Conservation (phyloP, 768 basidiomycete species). For the Podaxis sp. region DNA sequence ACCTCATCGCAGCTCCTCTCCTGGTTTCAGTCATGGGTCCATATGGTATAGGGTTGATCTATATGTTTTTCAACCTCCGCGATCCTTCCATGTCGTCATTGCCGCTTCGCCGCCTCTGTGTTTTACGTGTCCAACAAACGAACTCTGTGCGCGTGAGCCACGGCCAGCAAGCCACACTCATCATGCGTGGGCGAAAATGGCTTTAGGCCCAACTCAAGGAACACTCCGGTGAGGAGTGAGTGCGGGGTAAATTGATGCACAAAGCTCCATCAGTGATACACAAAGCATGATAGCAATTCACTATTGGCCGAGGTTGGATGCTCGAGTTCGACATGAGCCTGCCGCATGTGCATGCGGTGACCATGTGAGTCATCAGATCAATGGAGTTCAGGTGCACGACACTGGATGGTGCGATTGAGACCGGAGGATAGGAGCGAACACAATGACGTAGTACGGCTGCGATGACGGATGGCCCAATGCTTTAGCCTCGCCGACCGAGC, state of each 20-base stretch:
- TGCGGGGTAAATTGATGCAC: slow-evolving; percentile 10
- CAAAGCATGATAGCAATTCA: neutral
- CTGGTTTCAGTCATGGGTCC: neutral
- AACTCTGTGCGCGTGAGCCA: neutral
- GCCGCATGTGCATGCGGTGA: neutral
- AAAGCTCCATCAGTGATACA: neutral
- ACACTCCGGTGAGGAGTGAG: slow-evolving; percentile 6
- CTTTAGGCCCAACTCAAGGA: slow-evolving; percentile 1
- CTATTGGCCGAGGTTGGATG: neutral
- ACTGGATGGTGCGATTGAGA: neutral
- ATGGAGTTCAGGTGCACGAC: neutral
- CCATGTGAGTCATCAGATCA: neutral
- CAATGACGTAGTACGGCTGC: slow-evolving; percentile 6
- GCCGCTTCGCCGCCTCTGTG: neutral
- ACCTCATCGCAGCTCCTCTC: neutral
- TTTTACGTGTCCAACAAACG: neutral
- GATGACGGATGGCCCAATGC: neutral
- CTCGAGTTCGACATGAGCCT: neutral
- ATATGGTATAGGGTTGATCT: slow-evolving; percentile 1
- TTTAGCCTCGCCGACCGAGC: neutral
- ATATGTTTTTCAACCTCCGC: neutral
- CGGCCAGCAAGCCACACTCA: neutral
- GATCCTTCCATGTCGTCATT: slow-evolving; percentile 3
- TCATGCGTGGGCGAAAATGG: slow-evolving; percentile 7
- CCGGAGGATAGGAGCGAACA: neutral